These are phyloP conservation scores for Dovyalis caffra DNA, from an alignment of 345 rosid genomes.

Conservation along the genomic window DNA sequence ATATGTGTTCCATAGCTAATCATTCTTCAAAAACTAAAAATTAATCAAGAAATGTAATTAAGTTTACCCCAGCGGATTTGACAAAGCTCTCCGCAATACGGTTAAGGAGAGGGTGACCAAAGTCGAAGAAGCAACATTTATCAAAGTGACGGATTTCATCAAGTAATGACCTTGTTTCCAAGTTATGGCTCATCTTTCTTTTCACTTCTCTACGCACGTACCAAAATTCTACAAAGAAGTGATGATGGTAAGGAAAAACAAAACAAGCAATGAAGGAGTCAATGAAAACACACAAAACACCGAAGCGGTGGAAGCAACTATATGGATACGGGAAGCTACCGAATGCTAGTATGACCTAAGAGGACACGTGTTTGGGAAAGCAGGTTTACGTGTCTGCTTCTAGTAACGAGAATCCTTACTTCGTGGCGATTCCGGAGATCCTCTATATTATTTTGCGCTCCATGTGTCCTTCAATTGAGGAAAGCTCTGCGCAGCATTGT, in stretches of 20 bases:
- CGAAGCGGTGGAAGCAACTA: not conserved
- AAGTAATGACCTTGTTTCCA: constrained; percentile 43
- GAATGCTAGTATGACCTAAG: not conserved
- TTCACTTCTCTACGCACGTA: too few species aligned
- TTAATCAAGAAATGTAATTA: not conserved
- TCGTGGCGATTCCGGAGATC: constrained; percentile 27
- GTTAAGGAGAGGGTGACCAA: constrained; percentile 96
- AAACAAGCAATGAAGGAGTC: not conserved
- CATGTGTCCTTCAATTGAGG: not conserved
- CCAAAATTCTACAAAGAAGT: not conserved
- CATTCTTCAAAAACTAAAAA: not conserved
- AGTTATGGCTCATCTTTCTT: constrained; percentile 21
- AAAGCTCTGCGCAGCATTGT: too few species aligned
- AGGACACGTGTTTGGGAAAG: constrained; percentile 29
- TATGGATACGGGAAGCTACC: too few species aligned
- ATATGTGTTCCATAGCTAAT: too few species aligned
- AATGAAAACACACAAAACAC: not conserved
- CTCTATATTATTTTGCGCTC: not conserved
- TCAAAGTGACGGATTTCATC: constrained; percentile 58
- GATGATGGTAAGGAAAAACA: not conserved
- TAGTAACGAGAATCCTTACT: constrained; percentile 14
- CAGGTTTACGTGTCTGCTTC: constrained; percentile 27
- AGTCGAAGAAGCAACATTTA: constrained; percentile 64
- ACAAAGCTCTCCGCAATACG: constrained; percentile 84
- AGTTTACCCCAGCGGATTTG: constrained; percentile 76